Conservation (phyloP, 1,284 basidiomycete genomes). For the Calocybe gambosa region DNA sequence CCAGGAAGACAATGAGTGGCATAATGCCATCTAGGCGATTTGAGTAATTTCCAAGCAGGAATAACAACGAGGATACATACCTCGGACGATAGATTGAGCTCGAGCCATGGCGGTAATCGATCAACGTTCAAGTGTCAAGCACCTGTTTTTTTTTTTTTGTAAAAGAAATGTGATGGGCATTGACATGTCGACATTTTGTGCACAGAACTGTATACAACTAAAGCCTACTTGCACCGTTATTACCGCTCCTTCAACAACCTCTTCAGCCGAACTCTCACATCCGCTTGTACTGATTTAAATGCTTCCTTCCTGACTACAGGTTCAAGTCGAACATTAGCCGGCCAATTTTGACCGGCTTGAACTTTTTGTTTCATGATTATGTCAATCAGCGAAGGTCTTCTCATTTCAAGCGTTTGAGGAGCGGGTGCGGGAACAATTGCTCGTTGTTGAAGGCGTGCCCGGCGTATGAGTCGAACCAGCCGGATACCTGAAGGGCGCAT, state of each 20-base stretch:
- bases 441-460: constrained; percentile 22
- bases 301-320: constrained; percentile 32
- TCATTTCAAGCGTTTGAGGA: constrained; percentile 27
- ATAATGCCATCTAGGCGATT: constrained; percentile 21
- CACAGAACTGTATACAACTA: too few relatives aligned
- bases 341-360: constrained; percentile 28
- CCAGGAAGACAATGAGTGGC: constrained; percentile 31
- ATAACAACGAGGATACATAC: neutral
- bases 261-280: constrained; percentile 30
- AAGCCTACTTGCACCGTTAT: neutral
- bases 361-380: constrained; percentile 27
- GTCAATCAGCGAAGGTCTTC: constrained; percentile 27
- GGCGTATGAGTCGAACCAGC: constrained; percentile 30
- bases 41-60: neutral
- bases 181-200: too few relatives aligned
- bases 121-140: too few relatives aligned
- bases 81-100: neutral
- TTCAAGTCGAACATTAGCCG: constrained; percentile 36
- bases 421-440: constrained; percentile 28
- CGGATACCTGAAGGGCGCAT: constrained; percentile 30
- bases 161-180: too few relatives aligned
- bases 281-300: constrained; percentile 29
- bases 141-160: too few relatives aligned
- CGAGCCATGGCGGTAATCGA: constrained; percentile 8
- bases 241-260: constrained; percentile 35